Percentiles rank a stretch among this genome's conserved stretches.
Evolutionary conservation across 306 rosid genomes (phyloP).

Genomic region (Quercus gilva): DNA sequence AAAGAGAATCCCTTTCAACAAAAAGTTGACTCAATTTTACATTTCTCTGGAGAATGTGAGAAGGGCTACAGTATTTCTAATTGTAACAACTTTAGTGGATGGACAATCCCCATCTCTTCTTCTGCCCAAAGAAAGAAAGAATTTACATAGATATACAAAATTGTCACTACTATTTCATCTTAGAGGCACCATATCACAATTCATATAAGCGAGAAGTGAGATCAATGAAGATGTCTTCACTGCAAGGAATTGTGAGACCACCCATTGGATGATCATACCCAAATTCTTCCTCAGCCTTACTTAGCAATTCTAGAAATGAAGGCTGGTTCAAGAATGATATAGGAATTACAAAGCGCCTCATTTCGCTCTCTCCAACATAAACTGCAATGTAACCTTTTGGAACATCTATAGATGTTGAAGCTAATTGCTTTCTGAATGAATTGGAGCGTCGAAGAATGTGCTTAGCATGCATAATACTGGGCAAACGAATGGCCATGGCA

Average conservation of each 20-base stretch:
- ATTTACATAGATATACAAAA: neutral
- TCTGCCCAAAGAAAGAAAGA: neutral
- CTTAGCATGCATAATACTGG: neutral
- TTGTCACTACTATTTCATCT: neutral
- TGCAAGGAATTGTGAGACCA: conserved; percentile 34
- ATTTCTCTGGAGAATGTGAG: too few relatives aligned
- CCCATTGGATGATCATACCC: conserved; percentile 39
- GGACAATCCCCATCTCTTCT: too few relatives aligned
- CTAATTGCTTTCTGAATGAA: neutral
- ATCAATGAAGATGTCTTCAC: neutral
- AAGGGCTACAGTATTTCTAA: too few relatives aligned
- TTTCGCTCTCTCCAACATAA: conserved; percentile 40
- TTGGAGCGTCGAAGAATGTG: neutral
- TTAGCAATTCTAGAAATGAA: conserved; percentile 29
- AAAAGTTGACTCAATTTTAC: too few relatives aligned
- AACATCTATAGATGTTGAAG: neutral
- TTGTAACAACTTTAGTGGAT: too few relatives aligned
- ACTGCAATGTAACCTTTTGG: conserved; percentile 39
- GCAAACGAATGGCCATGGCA: neutral
- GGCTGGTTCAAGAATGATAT: conserved; percentile 37
- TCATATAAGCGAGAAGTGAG: neutral
- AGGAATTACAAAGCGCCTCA: conserved; percentile 36
- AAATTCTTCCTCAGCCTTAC: conserved; percentile 39
- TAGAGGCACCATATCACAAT: neutral
- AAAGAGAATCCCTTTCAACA: too few relatives aligned